Evolutionary conservation across 1,139 yeast genomes (phyloP).

Genomic region (Zygosaccharomyces sapae): DNA sequence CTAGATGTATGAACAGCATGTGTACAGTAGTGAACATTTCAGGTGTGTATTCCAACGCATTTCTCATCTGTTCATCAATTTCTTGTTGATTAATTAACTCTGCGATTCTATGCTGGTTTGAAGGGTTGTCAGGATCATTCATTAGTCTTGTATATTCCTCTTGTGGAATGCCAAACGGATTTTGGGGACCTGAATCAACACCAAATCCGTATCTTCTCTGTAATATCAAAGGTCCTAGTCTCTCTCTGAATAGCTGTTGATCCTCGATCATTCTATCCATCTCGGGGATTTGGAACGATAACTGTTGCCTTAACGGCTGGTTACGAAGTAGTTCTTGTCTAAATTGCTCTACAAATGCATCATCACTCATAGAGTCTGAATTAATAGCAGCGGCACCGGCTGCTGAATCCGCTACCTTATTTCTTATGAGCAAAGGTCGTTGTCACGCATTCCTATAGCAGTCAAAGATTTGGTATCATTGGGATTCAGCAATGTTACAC

Average conservation of each 20-base stretch:
- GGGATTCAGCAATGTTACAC: constrained; percentile 43
- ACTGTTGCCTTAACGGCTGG: constrained; percentile 40
- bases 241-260: constrained; percentile 48
- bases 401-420: constrained; percentile 25
- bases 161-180: constrained; percentile 37
- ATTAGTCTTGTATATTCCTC: constrained; percentile 51
- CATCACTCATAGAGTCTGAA: constrained; percentile 22
- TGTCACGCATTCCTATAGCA: constrained; percentile 48
- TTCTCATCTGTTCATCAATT: constrained; percentile 69
- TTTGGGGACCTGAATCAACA: constrained; percentile 12
- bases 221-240: constrained; percentile 40
- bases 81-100: constrained; percentile 69
- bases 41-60: constrained; percentile 84
- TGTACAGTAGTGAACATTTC: constrained; percentile 79
- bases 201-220: constrained; percentile 29
- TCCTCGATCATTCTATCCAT: constrained; percentile 47
- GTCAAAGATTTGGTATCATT: constrained; percentile 40
- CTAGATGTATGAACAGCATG: constrained; percentile 77
- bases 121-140: constrained; percentile 70
- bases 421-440: constrained; percentile 49
- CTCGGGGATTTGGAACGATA: constrained; percentile 41
- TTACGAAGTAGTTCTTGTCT: constrained; percentile 47
- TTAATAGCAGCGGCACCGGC: constrained; percentile 30
- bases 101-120: constrained; percentile 60
- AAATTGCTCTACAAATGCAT: constrained; percentile 46